Conservation (phyloP, 805 yeast genomes). For the Maudiozyma pseudohumilis region DNA sequence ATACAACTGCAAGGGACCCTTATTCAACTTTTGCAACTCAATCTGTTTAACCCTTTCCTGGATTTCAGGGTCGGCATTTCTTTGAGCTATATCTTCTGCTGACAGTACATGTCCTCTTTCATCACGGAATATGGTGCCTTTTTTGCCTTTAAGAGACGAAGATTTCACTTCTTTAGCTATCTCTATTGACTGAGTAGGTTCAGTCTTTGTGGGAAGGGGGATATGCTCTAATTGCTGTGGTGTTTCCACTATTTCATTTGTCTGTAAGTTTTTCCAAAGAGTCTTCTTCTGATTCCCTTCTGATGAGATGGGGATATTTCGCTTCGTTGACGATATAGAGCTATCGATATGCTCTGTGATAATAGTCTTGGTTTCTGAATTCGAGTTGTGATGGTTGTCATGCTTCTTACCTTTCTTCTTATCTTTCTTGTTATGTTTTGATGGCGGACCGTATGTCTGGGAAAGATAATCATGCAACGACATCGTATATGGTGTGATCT, state of each 20-base stretch:
- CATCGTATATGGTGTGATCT: no score
- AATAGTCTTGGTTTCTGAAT: constrained; percentile 6
- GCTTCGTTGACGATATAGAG: no score
- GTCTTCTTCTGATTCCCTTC: not conserved
- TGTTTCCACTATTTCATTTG: constrained; percentile 14
- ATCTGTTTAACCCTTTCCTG: constrained; percentile 23
- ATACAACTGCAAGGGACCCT: constrained; percentile 29
- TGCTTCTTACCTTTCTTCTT: constrained; percentile 22
- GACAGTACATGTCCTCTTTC: constrained; percentile 44
- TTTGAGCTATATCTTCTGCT: constrained; percentile 11
- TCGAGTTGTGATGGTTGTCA: constrained; percentile 9
- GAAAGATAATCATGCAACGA: constrained; percentile 39
- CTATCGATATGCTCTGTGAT: not conserved
- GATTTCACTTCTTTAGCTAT: not conserved
- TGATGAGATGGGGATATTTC: not conserved
- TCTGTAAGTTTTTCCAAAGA: constrained; percentile 25
- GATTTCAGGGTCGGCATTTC: constrained; percentile 19
- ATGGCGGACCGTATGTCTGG: constrained; percentile 33
- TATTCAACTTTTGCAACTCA: constrained; percentile 31
- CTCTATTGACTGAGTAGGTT: constrained; percentile 6
- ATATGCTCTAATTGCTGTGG: constrained; percentile 1
- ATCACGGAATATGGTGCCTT: constrained; percentile 48
- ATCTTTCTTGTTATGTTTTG: constrained; percentile 22
- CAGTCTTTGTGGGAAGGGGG: not conserved
- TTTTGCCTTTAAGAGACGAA: not conserved